A percentile compares a stretch with the other conserved stretches of the same genome.
phyloP scores from a whole-genome alignment of 345 rosid genomes.

The Eucalyptus urophylla region DNA sequence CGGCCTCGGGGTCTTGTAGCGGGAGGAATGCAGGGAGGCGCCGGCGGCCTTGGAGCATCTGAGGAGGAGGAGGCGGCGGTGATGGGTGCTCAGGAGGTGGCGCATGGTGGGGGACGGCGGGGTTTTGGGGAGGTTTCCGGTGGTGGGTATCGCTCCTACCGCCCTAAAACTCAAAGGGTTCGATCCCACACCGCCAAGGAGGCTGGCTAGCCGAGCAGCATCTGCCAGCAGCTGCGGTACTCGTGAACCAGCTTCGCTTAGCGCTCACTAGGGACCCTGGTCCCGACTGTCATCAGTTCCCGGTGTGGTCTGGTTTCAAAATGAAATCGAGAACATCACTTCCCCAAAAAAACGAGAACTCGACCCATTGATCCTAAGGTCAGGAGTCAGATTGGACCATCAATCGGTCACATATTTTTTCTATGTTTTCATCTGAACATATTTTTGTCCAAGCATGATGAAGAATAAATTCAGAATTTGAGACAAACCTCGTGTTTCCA shows the following conservation, averaged over 20 bases:
- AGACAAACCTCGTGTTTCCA: fast-evolving
- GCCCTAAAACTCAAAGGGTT: neutral
- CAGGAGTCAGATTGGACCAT: no score
- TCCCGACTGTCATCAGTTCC: no score
- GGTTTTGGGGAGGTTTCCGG: neutral
- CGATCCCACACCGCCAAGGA: neutral
- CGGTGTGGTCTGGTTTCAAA: fast-evolving
- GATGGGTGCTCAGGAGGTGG: neutral
- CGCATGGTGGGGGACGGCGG: neutral
- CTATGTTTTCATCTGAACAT: no score
- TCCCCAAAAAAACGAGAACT: no score
- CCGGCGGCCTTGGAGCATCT: neutral
- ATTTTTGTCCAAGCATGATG: no score
- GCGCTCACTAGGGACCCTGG: neutral
- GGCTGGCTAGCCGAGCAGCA: neutral
- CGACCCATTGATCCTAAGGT: no score
- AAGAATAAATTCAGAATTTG: fast-evolving
- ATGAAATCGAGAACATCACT: no score
- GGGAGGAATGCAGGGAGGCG: neutral
- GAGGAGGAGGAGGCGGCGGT: neutral
- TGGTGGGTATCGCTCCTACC: neutral
- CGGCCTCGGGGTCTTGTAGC: constrained; percentile 28
- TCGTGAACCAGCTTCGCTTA: neutral
- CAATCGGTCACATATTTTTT: no score
- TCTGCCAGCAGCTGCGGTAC: neutral